A percentile compares a stretch with the other conserved stretches of the same genome.
Evolutionary conservation across 2,329 filamentous ascomycete genomes (phyloP).

Genomic region (Exophiala aquamarina): DNA sequence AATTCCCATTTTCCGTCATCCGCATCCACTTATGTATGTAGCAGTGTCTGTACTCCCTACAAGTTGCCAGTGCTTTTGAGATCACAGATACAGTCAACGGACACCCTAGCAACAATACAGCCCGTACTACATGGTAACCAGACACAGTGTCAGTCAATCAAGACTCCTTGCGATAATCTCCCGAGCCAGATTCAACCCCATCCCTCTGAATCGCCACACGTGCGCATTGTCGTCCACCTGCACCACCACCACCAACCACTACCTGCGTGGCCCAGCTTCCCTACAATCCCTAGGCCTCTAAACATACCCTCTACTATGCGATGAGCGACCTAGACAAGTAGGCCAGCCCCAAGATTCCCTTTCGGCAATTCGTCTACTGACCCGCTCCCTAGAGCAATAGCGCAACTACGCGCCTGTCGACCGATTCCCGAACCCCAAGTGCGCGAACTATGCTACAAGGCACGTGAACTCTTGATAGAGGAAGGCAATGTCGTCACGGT

Average conservation of each 20-base stretch:
- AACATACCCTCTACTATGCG: conserved; percentile 29
- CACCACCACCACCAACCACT: background rate
- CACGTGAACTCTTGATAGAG: conserved; percentile 91
- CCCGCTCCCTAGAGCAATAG: conserved; percentile 69
- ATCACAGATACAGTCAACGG: no score
- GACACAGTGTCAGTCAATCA: background rate
- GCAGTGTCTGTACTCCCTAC: no score
- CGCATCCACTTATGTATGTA: no score
- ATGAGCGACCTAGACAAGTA: conserved; percentile 97
- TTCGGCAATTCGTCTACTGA: background rate
- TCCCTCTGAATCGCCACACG: background rate
- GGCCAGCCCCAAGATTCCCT: conserved; percentile 28
- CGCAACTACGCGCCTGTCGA: conserved; percentile 90
- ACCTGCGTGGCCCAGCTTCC: conserved; percentile 1
- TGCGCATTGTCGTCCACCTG: background rate
- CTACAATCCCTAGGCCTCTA: conserved; percentile 11
- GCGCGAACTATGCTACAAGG: conserved; percentile 95
- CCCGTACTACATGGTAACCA: no score
- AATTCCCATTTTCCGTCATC: no score
- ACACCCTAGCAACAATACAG: no score
- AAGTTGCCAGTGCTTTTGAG: no score
- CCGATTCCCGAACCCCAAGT: conserved; percentile 95
- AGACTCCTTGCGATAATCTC: background rate
- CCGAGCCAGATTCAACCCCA: background rate
- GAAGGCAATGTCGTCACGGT: conserved; percentile 97